Evolutionary conservation across 441 rosid genomes (phyloP).

Genomic region (Melastoma candidum): DNA sequence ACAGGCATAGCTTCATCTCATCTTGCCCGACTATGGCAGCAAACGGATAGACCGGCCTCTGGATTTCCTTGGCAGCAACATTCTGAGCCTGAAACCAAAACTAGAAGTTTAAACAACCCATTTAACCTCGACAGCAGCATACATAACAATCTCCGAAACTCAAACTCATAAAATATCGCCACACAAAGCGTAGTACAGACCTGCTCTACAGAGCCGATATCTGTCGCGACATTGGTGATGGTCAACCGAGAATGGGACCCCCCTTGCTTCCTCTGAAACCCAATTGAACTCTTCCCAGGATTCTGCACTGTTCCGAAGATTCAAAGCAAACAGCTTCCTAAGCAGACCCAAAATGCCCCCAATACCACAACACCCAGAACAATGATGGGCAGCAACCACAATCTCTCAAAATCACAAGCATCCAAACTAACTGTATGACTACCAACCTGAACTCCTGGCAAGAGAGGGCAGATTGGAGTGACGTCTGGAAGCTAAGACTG

Average conservation of each 20-base stretch:
- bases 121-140: conserved; percentile 7
- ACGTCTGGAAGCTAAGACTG: conserved; percentile 44
- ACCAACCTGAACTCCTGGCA: conserved; percentile 42
- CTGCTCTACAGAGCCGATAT: conserved; percentile 57
- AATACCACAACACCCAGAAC: background rate
- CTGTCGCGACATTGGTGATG: conserved; percentile 70
- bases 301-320: conserved; percentile 33
- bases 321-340: background rate
- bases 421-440: background rate
- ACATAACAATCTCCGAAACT: background rate
- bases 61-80: conserved; percentile 50
- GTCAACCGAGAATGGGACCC: conserved; percentile 43
- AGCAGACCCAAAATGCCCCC: background rate
- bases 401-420: conserved; percentile 3
- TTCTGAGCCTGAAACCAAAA: conserved; percentile 36
- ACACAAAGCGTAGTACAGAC: conserved; percentile 21
- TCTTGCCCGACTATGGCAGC: conserved; percentile 97
- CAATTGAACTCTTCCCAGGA: conserved; percentile 36
- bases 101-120: conserved; percentile 8
- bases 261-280: conserved; percentile 39
- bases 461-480: conserved; percentile 33
- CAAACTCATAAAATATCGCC: background rate
- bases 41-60: conserved; percentile 85
- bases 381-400: conserved; percentile 5
- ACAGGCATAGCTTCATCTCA: conserved; percentile 90